Evolutionary conservation across 768 basidiomycete species (phyloP).

Genomic region (Trametes coccinea): DNA sequence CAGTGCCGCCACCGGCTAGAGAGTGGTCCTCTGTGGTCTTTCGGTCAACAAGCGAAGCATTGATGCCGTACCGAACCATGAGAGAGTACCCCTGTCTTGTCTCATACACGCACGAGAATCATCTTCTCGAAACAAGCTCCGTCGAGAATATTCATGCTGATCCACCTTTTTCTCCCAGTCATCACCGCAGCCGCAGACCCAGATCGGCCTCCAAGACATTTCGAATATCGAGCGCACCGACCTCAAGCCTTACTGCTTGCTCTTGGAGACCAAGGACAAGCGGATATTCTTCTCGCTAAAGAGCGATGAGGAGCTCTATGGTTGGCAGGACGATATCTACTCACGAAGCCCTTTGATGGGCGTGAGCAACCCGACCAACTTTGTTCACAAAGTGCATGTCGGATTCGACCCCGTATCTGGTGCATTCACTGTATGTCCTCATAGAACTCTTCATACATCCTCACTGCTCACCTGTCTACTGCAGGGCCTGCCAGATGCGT

Average conservation of each 20-base stretch:
- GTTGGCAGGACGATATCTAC: constrained; percentile 98
- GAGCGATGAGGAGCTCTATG: constrained; percentile 95
- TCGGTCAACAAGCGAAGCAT: neutral
- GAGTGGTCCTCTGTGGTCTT: neutral
- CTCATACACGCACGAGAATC: too few relatives aligned
- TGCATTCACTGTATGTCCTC: constrained; percentile 82
- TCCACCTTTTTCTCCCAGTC: constrained; percentile 35
- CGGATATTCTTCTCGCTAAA: constrained; percentile 81
- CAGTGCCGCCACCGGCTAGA: neutral
- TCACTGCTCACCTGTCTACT: neutral
- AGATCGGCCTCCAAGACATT: constrained; percentile 74
- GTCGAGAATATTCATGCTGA: neutral
- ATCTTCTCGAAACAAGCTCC: too few relatives aligned
- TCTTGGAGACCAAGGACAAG: constrained; percentile 84
- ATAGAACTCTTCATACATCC: neutral
- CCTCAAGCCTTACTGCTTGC: constrained; percentile 90
- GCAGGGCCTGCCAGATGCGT: constrained; percentile 95
- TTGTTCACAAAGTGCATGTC: constrained; percentile 98
- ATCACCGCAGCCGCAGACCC: constrained; percentile 49
- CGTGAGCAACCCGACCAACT: constrained; percentile 93
- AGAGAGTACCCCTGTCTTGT: too few relatives aligned
- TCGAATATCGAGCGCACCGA: constrained; percentile 89
- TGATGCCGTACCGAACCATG: too few relatives aligned
- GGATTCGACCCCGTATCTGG: constrained; percentile 94
- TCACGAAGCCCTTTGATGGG: constrained; percentile 90